These are phyloP conservation scores for Zoysia japonica DNA, from an alignment of 176 grass and related monocot species.

Conservation along the genomic window DNA sequence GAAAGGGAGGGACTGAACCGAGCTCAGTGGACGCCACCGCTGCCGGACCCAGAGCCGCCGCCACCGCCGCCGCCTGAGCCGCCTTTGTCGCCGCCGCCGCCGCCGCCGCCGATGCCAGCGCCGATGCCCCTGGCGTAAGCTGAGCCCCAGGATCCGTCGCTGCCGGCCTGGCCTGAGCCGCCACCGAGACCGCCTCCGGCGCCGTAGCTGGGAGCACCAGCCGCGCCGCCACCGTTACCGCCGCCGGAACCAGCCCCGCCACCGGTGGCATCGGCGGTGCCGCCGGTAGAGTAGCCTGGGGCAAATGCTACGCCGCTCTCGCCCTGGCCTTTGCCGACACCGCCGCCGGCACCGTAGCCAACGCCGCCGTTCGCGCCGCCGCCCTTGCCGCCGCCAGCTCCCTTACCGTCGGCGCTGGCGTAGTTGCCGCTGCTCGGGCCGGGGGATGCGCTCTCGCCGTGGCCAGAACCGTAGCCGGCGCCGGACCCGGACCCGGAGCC, in stretches of 20 bases:
- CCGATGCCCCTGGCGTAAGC: constrained; percentile 29
- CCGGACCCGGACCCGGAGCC: constrained; percentile 36
- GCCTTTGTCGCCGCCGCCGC: constrained; percentile 22
- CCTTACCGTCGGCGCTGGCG: constrained; percentile 39
- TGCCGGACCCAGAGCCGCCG: constrained; percentile 28
- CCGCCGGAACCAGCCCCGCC: constrained; percentile 18
- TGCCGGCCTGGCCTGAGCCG: constrained; percentile 25
- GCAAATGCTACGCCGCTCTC: constrained; percentile 22
- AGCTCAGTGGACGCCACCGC: constrained; percentile 32
- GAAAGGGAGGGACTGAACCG: not conserved
- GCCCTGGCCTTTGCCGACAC: constrained; percentile 33
- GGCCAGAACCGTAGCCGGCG: constrained; percentile 26
- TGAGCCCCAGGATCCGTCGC: not conserved
- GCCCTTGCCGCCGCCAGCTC: constrained; percentile 34
- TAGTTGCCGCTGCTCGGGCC: not conserved
- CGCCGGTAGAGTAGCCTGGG: not conserved
- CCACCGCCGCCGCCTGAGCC: constrained; percentile 26
- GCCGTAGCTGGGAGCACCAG: constrained; percentile 29
- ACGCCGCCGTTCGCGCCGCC: constrained; percentile 32
- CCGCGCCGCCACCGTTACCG: constrained; percentile 15
- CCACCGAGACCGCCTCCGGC: constrained; percentile 15
- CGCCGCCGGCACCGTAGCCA: constrained; percentile 15
- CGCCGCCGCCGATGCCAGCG: constrained; percentile 27
- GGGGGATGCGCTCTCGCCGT: not conserved
- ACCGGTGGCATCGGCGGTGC: constrained; percentile 14